Percentiles rank a stretch among this genome's conserved stretches.
These are phyloP conservation scores for Akanthomyces dipterigenus DNA, from an alignment of 2,329 filamentous ascomycete genomes.

Conservation along the genomic window DNA sequence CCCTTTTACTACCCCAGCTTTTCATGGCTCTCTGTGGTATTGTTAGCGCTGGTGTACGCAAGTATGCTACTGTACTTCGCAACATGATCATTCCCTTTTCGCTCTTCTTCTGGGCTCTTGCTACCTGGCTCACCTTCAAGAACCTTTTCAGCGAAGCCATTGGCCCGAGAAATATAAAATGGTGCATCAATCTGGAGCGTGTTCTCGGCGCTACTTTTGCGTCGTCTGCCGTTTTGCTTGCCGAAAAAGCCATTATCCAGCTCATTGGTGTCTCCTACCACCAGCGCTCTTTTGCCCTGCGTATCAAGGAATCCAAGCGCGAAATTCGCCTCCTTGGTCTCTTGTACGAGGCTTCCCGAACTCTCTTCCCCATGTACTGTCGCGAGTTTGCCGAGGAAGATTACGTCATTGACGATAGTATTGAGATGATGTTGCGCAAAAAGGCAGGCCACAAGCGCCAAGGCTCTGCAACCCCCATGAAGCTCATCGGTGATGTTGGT, in stretches of 20 bases:
- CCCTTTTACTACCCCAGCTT: conserved; percentile 50
- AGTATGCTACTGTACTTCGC: conserved; percentile 60
- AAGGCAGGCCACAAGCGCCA: conserved; percentile 42
- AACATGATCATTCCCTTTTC: conserved; percentile 61
- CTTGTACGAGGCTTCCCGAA: conserved; percentile 83
- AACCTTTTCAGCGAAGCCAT: conserved; percentile 37
- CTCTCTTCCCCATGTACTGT: conserved; percentile 88
- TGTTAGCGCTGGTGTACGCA: conserved; percentile 61
- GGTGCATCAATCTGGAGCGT: conserved; percentile 53
- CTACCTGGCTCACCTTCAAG: conserved; percentile 55
- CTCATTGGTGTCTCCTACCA: conserved; percentile 82
- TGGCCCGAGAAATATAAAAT: conserved; percentile 32
- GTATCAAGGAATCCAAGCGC: conserved; percentile 85
- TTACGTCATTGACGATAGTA: conserved; percentile 79
- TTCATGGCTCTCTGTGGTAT: conserved; percentile 67
- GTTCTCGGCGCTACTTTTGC: conserved; percentile 62
- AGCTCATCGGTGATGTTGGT: conserved; percentile 68
- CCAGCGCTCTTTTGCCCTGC: conserved; percentile 71
- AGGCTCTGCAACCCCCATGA: conserved; percentile 69
- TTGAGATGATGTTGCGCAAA: conserved; percentile 59
- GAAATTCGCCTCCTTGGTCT: conserved; percentile 75
- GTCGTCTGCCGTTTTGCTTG: conserved; percentile 63
- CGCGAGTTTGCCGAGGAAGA: conserved; percentile 87
- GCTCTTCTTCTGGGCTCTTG: conserved; percentile 62
- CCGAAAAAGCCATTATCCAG: conserved; percentile 74